Percentiles rank a stretch among this genome's conserved stretches.
These are phyloP conservation scores for Pholiota adiposa DNA, from an alignment of 1,284 basidiomycete genomes.

Conservation along the genomic window DNA sequence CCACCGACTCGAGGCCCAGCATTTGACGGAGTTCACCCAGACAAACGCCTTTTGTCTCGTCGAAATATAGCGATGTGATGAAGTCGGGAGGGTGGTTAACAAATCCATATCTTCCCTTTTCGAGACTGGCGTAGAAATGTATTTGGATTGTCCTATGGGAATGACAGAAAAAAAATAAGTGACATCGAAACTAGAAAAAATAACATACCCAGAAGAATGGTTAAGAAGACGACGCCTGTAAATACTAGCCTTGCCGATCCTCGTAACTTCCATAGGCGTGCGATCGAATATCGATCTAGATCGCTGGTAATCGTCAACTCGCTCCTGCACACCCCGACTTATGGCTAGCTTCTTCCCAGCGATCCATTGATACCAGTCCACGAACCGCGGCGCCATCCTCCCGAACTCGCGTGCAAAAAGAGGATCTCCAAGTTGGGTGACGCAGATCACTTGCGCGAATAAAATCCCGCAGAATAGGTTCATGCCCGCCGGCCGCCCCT, in stretches of 20 bases:
- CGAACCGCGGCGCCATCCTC: neutral
- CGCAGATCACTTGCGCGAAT: neutral
- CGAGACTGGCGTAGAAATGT: slow-evolving; percentile 1
- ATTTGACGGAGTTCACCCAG: neutral
- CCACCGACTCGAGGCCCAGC: slow-evolving; percentile 5
- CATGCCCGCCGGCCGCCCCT: neutral
- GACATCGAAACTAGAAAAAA: neutral
- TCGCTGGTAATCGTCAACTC: neutral
- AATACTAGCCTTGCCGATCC: neutral
- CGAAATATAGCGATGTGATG: neutral
- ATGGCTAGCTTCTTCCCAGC: neutral
- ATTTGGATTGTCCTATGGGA: neutral
- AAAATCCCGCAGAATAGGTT: neutral
- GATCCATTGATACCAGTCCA: neutral
- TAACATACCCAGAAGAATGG: neutral
- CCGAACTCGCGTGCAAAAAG: neutral
- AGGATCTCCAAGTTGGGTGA: neutral
- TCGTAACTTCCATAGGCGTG: neutral
- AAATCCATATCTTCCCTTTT: slow-evolving; percentile 1
- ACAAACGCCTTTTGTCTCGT: neutral
- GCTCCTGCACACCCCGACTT: neutral
- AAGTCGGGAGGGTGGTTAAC: neutral
- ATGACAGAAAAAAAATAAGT: neutral
- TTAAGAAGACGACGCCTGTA: neutral
- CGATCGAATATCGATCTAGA: neutral